Evolutionary conservation across 2,329 filamentous ascomycete species (phyloP).

Genomic region (Aspergillus unguis): DNA sequence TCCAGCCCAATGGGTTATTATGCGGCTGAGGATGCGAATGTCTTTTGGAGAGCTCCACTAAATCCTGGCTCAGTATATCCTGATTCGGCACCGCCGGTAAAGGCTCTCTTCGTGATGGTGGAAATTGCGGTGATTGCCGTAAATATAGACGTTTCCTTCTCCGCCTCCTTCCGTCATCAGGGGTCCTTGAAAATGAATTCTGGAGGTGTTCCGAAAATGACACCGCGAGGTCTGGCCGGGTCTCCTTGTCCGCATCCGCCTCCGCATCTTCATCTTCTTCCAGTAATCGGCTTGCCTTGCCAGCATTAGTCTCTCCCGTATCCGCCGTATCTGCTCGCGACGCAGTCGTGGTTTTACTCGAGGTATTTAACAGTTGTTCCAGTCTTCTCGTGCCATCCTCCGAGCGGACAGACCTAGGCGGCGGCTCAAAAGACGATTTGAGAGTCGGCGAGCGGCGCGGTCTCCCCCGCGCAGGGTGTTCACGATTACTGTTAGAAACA

Average conservation of each 20-base stretch:
- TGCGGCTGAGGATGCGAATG: too few relatives aligned
- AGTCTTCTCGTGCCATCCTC: neutral
- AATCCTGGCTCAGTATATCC: too few relatives aligned
- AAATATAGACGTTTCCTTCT: too few relatives aligned
- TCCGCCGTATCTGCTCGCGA: neutral
- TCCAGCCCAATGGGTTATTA: too few relatives aligned
- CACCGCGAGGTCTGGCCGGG: neutral
- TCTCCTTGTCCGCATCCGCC: neutral
- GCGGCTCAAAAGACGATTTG: slow-evolving; percentile 11
- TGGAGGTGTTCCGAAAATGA: too few relatives aligned
- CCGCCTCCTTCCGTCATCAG: too few relatives aligned
- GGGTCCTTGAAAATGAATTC: too few relatives aligned
- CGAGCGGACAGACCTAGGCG: neutral
- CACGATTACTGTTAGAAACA: neutral
- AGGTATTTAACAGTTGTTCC: neutral
- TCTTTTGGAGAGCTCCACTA: too few relatives aligned
- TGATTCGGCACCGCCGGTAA: too few relatives aligned
- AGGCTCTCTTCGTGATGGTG: too few relatives aligned
- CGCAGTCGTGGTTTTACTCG: neutral
- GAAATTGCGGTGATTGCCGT: too few relatives aligned
- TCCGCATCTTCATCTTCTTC: neutral
- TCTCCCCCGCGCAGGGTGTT: neutral
- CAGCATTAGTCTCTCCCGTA: neutral
- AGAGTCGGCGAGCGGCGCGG: neutral
- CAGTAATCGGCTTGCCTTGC: neutral